Base-by-base conservation (phyloP, 2,329 filamentous ascomycete genomes). In the Aspergillus proliferans region DNA sequence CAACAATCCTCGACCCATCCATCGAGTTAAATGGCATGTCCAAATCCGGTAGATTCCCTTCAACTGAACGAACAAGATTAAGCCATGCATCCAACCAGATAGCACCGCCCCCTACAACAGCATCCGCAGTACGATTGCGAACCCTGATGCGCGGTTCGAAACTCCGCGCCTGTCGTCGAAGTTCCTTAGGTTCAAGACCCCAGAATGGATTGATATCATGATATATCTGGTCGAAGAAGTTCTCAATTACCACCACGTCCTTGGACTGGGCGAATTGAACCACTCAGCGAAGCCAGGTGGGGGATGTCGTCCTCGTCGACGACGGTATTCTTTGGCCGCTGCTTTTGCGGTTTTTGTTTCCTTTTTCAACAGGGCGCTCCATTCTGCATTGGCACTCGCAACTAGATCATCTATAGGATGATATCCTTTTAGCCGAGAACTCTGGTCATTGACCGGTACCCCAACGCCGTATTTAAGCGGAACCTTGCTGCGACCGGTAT, bases 181-280 rank as follows among this genome's bases (percentile, higher is more conserved):
- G 69, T 22, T 69, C 59, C 38, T 60, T 58, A 3, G 76, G 64
- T 3, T 67, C 52, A 1, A 77, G 48, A 5, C 67, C 74, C 76
- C 76, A 78, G 53, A 76, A 78, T 0, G 76, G 75, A 24, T 60
- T 65, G 22, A 78, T 45, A 48, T 78, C 76, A 48, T 73, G 58
- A 56, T 78, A 76, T 8, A 79, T 75, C 51, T 73, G 74, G 49
- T 78, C 75, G 54, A 76, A 73, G 34, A 36, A 36, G 6, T 75
- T 71, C 54, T 78, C 76, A 3, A 78, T 61, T 1, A 78, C 63
- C 26, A 77, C 33, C 1, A 72, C 69, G 44, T 70, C 60, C 43
- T 72, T 59, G 9, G 65, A 61, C 28, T 65, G 57, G 6, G 76
- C 76, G 54, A 69, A 77, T 4, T 66, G 52, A 68, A 73, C 76